phyloP scores from a whole-genome alignment of 192 early-diverging fungal species.

The Linderina pennispora region DNA sequence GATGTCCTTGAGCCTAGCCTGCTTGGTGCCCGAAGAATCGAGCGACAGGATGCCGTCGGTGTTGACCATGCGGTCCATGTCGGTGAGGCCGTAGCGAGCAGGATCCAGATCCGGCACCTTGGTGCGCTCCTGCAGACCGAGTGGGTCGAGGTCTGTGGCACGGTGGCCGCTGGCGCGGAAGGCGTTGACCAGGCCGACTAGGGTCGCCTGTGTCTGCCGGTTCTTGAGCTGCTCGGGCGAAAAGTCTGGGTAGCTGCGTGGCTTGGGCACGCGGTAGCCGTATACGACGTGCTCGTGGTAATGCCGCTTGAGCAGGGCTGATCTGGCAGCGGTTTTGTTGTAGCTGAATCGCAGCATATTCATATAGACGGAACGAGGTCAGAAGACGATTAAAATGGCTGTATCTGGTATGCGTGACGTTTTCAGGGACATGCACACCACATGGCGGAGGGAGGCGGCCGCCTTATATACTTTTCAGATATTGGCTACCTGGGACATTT shows the following conservation, averaged over 20 bases:
- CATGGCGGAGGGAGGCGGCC: no score
- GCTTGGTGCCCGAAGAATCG: slow-evolving; percentile 49
- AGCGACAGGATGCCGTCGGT: slow-evolving; percentile 66
- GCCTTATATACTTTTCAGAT: no score
- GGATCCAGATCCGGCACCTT: slow-evolving; percentile 71
- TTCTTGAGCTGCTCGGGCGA: slow-evolving; percentile 73
- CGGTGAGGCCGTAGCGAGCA: slow-evolving; percentile 72
- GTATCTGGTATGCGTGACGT: no score
- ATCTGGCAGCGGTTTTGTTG: no score
- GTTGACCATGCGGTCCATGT: slow-evolving; percentile 51
- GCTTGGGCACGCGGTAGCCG: slow-evolving; percentile 79
- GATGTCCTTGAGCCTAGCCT: slow-evolving; percentile 61
- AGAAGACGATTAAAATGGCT: no score
- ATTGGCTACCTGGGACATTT: no score
- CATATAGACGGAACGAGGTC: no score
- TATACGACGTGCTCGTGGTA: slow-evolving; percentile 83
- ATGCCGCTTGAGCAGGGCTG: slow-evolving; percentile 7
- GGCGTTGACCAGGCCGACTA: slow-evolving; percentile 77
- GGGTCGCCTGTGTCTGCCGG: slow-evolving; percentile 74
- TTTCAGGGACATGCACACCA: no score
- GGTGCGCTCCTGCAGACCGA: slow-evolving; percentile 53
- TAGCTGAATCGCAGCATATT: no score
- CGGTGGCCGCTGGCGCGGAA: slow-evolving; percentile 79
- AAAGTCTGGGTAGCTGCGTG: slow-evolving; percentile 69
- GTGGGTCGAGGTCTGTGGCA: slow-evolving; percentile 80